Evolutionary conservation across 139 green algal genomes (phyloP), one percentile per base, ranked within the genome.

Genomic region (Tetradesmus obliquus): DNA sequence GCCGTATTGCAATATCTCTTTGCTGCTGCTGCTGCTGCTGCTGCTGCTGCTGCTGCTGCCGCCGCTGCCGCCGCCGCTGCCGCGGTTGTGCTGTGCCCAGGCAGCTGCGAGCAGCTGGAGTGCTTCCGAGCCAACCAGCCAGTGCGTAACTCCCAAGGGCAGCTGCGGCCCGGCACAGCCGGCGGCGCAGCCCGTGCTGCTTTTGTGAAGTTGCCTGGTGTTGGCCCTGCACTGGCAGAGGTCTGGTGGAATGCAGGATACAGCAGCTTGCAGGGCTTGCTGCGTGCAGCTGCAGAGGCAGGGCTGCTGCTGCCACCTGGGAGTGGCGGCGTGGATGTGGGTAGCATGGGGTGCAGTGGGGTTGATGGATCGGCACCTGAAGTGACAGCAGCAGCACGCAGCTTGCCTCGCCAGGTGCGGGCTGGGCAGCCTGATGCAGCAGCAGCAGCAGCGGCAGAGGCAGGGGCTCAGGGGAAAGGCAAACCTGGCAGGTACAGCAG

Each of bases 101-200:
- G 88, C 69, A 90, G 51, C 51, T 94, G 86, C 55, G 92, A 86
- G 57, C 92, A 88, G 86, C 90, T 94, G 81, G 89, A 92, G 4
- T 85, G 55, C 4, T 94, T 93, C 54, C 88, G 87, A 1, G 86
- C 79, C 9, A 76, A 94, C 54, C 87, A 54, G 17, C 45, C 90
- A 12, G 90, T 84, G 19, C 54, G 8, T 10, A 91, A 94, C 82
- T 92, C 90, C 3, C 72, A 82, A 1, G 92, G 92, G 1, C 20
- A 82, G 60, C 24, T 94, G 53, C 72, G 92, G 53, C 74, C 24
- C 5, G 88, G 79, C 60, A 94, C 87, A 13, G 92, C 91, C 69
- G 90, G 92, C 10, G 92, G 58, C 9, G 32, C 58, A 3, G 69
- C 58, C 10, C 60, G 88, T 7, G 20, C 19, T 71, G 15, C 60